Percentiles rank a stretch among this genome's conserved stretches.
phyloP scores from a whole-genome alignment of 805 yeast genomes.

The Cyberlindnera subsufficiens region DNA sequence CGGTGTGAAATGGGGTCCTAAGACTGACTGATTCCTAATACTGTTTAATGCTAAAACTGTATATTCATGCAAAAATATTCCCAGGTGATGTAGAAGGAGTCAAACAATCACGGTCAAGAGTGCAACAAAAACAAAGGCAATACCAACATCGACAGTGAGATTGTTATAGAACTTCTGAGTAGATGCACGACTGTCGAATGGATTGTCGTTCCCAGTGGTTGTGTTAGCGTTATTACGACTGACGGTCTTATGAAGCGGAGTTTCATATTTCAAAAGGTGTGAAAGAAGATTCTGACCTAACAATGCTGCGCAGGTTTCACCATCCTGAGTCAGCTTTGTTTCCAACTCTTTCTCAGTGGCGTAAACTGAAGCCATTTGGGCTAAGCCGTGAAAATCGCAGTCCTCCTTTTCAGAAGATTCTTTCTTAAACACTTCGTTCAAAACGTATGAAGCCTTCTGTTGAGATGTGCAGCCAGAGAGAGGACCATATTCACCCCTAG shows the following conservation, averaged over 20 bases:
- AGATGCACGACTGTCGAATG: slow-evolving; percentile 5
- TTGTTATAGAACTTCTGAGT: slow-evolving; percentile 6
- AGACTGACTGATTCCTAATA: slow-evolving; percentile 34
- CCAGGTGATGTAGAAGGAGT: not conserved
- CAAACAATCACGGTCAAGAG: slow-evolving; percentile 2
- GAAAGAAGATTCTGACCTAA: slow-evolving; percentile 1
- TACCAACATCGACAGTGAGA: slow-evolving; percentile 2
- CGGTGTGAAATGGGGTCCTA: slow-evolving; percentile 87
- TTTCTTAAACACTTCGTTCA: slow-evolving; percentile 54
- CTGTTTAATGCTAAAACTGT: not conserved
- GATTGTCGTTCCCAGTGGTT: not conserved
- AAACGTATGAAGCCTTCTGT: slow-evolving; percentile 56
- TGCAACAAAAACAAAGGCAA: slow-evolving; percentile 5
- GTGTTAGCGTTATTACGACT: not conserved
- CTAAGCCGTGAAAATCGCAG: slow-evolving; percentile 25
- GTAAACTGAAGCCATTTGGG: slow-evolving; percentile 9
- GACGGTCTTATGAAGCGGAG: not conserved
- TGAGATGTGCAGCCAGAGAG: slow-evolving; percentile 60
- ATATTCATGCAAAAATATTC: slow-evolving; percentile 1
- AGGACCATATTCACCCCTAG: slow-evolving; percentile 55
- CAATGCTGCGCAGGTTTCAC: slow-evolving; percentile 16
- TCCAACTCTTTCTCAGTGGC: slow-evolving; percentile 7
- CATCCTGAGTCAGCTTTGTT: slow-evolving; percentile 5
- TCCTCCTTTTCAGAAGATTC: slow-evolving; percentile 29
- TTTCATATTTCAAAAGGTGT: not conserved